Evolutionary conservation across 2,329 filamentous ascomycete species (phyloP).

Genomic region (Leptodontidium sp.): DNA sequence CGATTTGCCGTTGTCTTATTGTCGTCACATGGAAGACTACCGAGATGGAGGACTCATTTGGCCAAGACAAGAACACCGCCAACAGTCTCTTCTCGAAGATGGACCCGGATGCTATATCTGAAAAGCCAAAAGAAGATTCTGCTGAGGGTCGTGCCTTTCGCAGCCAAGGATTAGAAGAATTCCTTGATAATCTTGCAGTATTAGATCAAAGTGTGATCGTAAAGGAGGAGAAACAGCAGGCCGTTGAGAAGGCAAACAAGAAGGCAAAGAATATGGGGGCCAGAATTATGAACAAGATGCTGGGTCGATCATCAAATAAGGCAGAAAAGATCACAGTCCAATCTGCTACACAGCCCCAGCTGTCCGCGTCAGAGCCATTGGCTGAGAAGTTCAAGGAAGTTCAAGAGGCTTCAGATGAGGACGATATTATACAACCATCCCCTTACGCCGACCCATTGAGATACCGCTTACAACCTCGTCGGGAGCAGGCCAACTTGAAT

Average conservation of each 20-base stretch:
- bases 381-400: background rate
- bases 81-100: background rate
- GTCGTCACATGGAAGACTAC: background rate
- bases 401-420: background rate
- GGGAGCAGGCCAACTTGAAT: conserved; percentile 20
- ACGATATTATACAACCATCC: background rate
- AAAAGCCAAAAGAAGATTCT: background rate
- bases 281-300: conserved; percentile 7
- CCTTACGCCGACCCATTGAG: conserved; percentile 24
- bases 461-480: conserved; percentile 26
- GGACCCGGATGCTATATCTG: background rate
- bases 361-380: background rate
- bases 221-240: conserved; percentile 2
- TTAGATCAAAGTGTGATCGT: background rate
- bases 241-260: background rate
- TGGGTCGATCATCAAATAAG: background rate
- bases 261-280: background rate
- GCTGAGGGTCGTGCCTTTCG: background rate
- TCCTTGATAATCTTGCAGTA: conserved; percentile 8
- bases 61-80: no score
- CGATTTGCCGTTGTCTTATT: background rate
- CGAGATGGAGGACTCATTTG: background rate
- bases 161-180: background rate
- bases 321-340: background rate
- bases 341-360: background rate